Evolutionary conservation across 768 basidiomycete genomes (phyloP), one percentile per base, ranked within the genome.

Genomic region (Neoboletus magnificus): DNA sequence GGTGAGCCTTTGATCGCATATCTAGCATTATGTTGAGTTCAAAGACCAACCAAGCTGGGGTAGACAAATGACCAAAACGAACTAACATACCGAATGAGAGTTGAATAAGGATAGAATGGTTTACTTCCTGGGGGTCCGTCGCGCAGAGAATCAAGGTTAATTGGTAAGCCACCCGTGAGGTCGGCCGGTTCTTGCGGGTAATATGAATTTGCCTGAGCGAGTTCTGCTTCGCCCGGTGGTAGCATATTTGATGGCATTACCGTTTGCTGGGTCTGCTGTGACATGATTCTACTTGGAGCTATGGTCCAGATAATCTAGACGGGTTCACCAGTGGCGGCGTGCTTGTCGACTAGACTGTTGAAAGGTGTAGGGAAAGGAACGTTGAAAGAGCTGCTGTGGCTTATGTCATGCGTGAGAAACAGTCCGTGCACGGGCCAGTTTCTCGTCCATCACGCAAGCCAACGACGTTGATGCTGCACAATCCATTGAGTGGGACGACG

Each of bases 1-100:
- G 91, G 91, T 8, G 91, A 90, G 56, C 91, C 91, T 73, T 93
- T 93, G 71, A 93, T 93, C 52, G 91, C 91, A 69, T 93, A 93
- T 60, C 91, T 93, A 64, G 35, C 58, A 52, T 50, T 46, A 47
- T 53, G 40, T 62, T 48, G 48, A 56, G 51, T 48, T 32, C 16
- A 20, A 36, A 30, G 36, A 25, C 8, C 9, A 10, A 11, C n/a
- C 8, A 39, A 36, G 23, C 2, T 1, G 29, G 42, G 41, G 41
- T 18, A 35, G 40, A 36, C 37, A 15, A 39, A 40, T 20, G 48
- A 39, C 42, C 25, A 35, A 35, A 47, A 23, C 10, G 22, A 48
- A 54, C 25, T 44, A 55, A 79, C 86, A 54, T 69, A 91, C 91
- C 91, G 84, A 66, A 93, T 93, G 51, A 93, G 82, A 33, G 91